Evolutionary conservation across 2,329 filamentous ascomycete species (phyloP).

Genomic region (Pyrenochaeta sp.): DNA sequence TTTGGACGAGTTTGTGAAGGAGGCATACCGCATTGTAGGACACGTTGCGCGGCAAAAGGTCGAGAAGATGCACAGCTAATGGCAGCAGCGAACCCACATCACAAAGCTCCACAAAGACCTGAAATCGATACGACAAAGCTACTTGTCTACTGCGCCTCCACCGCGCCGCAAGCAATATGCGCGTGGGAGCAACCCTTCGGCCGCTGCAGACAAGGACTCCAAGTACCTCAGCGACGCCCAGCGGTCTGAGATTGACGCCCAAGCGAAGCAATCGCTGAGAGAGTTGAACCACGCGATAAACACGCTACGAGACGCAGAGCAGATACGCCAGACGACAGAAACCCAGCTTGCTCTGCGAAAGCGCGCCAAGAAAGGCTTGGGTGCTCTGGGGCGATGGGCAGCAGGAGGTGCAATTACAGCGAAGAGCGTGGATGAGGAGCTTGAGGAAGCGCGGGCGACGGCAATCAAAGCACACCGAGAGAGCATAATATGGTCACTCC

Average conservation of each 20-base stretch:
- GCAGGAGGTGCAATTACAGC: constrained; percentile 60
- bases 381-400: constrained; percentile 74
- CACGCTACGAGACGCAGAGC: constrained; percentile 81
- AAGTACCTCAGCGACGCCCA: constrained; percentile 79
- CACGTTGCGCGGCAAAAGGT: constrained; percentile 26
- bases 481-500: constrained; percentile 82
- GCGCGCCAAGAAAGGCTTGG: constrained; percentile 68
- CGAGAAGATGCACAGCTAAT: constrained; percentile 31
- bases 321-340: constrained; percentile 80
- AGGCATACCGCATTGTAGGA: constrained; percentile 89
- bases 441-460: constrained; percentile 75
- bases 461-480: constrained; percentile 77
- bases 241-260: constrained; percentile 85
- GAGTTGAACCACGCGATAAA: constrained; percentile 85
- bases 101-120: constrained; percentile 81
- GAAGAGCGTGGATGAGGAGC: constrained; percentile 72
- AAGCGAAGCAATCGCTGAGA: constrained; percentile 84
- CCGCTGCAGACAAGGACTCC: constrained; percentile 53
- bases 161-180: constrained; percentile 62
- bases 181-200: constrained; percentile 36
- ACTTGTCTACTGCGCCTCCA: constrained; percentile 81
- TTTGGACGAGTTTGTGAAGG: constrained; percentile 88
- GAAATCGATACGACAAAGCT: constrained; percentile 83
- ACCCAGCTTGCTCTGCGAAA: constrained; percentile 75
- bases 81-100: constrained; percentile 80